A percentile compares a stretch with the other conserved stretches of the same genome.
Conservation (phyloP, 495 filamentous ascomycete species). For the Tuber borchii region DNA sequence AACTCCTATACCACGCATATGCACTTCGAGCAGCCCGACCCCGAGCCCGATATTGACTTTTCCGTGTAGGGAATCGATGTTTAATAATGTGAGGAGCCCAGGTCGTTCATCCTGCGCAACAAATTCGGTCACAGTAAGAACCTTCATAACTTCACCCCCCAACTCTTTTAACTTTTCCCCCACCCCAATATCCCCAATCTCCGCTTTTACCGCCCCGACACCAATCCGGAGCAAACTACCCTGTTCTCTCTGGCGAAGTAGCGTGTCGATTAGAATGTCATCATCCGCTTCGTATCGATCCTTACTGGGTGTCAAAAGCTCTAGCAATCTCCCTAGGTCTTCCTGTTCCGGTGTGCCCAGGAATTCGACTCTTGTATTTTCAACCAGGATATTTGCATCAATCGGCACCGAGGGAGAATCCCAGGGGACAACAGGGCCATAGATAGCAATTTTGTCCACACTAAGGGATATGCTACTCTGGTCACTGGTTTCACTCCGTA, state of each 20-base stretch:
- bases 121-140: constrained; percentile 87
- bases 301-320: constrained; percentile 82
- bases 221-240: constrained; percentile 73
- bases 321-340: constrained; percentile 75
- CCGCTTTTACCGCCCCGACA: constrained; percentile 55
- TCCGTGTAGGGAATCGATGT: constrained; percentile 57
- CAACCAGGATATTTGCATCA: constrained; percentile 48
- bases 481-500: constrained; percentile 55
- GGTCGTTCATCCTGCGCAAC: constrained; percentile 93
- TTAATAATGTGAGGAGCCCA: constrained; percentile 68
- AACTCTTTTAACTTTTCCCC: constrained; percentile 61
- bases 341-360: constrained; percentile 63
- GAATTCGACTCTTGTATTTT: constrained; percentile 67
- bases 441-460: constrained; percentile 66
- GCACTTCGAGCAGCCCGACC: constrained; percentile 58
- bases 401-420: constrained; percentile 47
- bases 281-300: constrained; percentile 87
- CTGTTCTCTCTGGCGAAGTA: constrained; percentile 82
- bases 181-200: constrained; percentile 54
- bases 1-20: constrained; percentile 57
- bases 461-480: constrained; percentile 61
- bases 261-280: constrained; percentile 88
- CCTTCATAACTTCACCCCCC: constrained; percentile 65
- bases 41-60: constrained; percentile 55
- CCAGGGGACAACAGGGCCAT: constrained; percentile 55